Evolutionary conservation across 495 filamentous ascomycete genomes (phyloP).

Genomic region (Aspergillus indologenus): DNA sequence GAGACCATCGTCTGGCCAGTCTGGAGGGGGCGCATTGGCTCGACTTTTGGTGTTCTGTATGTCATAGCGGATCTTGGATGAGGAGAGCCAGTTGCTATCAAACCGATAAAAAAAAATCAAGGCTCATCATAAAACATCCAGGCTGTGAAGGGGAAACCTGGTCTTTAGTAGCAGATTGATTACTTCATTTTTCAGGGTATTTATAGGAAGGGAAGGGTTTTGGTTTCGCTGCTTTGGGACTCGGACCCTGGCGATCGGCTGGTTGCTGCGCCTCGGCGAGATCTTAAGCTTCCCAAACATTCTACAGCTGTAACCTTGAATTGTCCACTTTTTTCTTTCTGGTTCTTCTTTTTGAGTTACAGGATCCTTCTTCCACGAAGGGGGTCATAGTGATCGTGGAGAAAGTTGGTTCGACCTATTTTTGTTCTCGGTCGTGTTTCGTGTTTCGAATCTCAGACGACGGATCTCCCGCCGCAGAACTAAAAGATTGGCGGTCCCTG

Average conservation of each 20-base stretch:
- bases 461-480: neutral
- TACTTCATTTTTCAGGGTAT: neutral
- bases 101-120: too few species aligned
- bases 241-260: neutral
- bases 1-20: neutral
- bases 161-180: neutral
- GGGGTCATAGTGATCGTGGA: neutral
- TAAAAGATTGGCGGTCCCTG: slow-evolving; percentile 4
- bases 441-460: slow-evolving; percentile 1
- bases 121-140: neutral
- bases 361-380: neutral
- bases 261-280: neutral
- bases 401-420: neutral
- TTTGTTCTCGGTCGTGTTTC: neutral
- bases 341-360: neutral
- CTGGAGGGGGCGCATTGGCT: too few species aligned
- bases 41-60: too few species aligned
- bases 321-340: neutral
- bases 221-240: neutral
- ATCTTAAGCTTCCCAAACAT: neutral
- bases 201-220: neutral
- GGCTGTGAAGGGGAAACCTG: neutral
- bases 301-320: neutral
- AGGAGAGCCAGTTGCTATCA: neutral
- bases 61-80: too few species aligned